phyloP scores from a whole-genome alignment of 2,329 filamentous ascomycete genomes.

The Huntiella bhutanensis region DNA sequence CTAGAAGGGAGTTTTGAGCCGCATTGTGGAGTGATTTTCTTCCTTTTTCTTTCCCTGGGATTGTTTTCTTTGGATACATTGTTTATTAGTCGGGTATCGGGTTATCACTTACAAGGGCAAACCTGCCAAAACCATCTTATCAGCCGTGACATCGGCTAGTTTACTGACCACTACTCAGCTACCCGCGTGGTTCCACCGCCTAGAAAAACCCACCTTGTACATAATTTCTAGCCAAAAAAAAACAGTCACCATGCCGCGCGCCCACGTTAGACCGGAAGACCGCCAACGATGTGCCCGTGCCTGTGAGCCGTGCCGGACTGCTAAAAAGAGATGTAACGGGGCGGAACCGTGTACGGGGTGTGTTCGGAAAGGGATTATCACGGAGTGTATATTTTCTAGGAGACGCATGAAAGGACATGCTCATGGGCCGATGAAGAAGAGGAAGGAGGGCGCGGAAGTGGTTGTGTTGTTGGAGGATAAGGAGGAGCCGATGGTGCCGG shows the following conservation, averaged over 20 bases:
- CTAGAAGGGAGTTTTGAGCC: too few species aligned
- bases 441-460: not conserved
- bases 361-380: constrained; percentile 7
- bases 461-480: not conserved
- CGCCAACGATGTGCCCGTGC: constrained; percentile 27
- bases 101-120: too few species aligned
- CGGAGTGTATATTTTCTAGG: constrained; percentile 3
- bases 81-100: too few species aligned
- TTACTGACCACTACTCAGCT: too few species aligned
- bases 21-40: too few species aligned
- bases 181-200: too few species aligned
- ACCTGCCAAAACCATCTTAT: too few species aligned
- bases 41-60: too few species aligned
- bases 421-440: constrained; percentile 1
- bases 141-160: too few species aligned
- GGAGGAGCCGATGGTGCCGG: not conserved
- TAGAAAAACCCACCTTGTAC: too few species aligned
- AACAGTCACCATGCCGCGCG: constrained; percentile 26
- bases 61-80: too few species aligned
- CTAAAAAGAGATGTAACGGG: constrained; percentile 13
- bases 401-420: not conserved
- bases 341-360: constrained; percentile 10
- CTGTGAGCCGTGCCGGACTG: constrained; percentile 12
- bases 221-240: too few species aligned
- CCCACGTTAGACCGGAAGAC: constrained; percentile 29